Base-by-base conservation (phyloP, 129 eudicot species). In the Apium graveolens region DNA sequence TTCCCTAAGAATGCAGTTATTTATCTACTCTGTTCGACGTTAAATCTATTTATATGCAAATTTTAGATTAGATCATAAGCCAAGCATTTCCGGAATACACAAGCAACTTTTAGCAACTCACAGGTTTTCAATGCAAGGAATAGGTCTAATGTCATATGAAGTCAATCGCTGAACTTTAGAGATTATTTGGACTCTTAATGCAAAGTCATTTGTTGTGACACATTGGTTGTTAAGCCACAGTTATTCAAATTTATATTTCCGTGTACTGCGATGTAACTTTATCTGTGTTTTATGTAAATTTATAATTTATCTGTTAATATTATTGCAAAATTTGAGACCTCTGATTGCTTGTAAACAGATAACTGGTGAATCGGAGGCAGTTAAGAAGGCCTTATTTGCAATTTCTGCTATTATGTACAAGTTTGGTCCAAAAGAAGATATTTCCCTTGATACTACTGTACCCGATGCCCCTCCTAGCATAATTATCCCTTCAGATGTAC, bases 341-440 rank as follows among this genome's bases (percentile, higher is more conserved):
- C 35, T 83, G 45, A 72, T 38, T 86, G 31, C 37, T 24, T 80
- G 37, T 71, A 38, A 83, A 46, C 78, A 96, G 99, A 90, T 96
- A 79, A 87, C 90, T 46, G 99, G 99, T 48, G 96, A 92, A 38
- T 75, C 97, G 8, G 97, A 96, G 44, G 85, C 89, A 0, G 97
- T 96, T 55, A 86, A 81, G 85, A 96, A 85, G 78, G 97, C 97
- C 74, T 82, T 96, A 26, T 92, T 87, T 85, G 99, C 97, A 20
- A 87, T 96, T 70, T 96, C 99, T 66, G 82, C 93, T 24, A 89
- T 96, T 38, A 90, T 96, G 94, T 96, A 96, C 91, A 96, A 96
- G 79, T 96, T 96, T 45, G 0, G 89, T 62, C 90, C 99, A 11
- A 96, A 87, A 81, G 99, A 96, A 83, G 87, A 82, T n/a, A 84